phyloP scores from a whole-genome alignment of 2,329 filamentous ascomycete species.

The Phoma sp. region DNA sequence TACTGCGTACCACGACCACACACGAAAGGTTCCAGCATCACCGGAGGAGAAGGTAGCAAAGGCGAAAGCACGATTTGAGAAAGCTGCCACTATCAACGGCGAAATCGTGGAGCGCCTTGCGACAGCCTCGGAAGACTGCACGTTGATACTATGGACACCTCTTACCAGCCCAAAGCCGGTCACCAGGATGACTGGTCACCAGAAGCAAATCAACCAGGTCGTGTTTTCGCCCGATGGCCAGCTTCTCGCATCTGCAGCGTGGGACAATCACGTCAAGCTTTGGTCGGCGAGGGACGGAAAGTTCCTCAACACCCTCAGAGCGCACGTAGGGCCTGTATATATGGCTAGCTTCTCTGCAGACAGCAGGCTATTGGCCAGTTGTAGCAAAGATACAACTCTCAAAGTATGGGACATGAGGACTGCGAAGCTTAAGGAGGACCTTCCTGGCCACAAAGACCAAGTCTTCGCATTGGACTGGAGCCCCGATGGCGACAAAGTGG shows the following conservation, averaged over 20 bases:
- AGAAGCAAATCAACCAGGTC: conserved; percentile 96
- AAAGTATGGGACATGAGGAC: conserved; percentile 94
- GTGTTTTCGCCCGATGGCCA: conserved; percentile 89
- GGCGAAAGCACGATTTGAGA: conserved; percentile 82
- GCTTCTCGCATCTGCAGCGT: conserved; percentile 85
- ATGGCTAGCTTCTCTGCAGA: conserved; percentile 93
- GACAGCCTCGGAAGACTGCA: conserved; percentile 93
- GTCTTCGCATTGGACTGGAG: conserved; percentile 97
- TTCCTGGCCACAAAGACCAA: conserved; percentile 90
- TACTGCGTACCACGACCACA: conserved; percentile 85
- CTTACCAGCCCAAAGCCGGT: conserved; percentile 77
- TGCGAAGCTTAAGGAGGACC: conserved; percentile 79
- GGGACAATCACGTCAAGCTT: conserved; percentile 93
- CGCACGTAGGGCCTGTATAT: conserved; percentile 90
- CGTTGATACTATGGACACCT: conserved; percentile 95
- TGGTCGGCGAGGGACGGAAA: conserved; percentile 79
- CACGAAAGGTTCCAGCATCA: conserved; percentile 69
- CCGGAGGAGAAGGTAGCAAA: conserved; percentile 74
- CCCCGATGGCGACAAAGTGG: conserved; percentile 85
- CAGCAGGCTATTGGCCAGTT: conserved; percentile 84
- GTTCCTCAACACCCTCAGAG: conserved; percentile 86
- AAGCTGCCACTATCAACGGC: conserved; percentile 77
- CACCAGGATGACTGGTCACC: conserved; percentile 87
- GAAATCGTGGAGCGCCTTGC: conserved; percentile 83
- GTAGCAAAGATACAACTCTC: conserved; percentile 88